Base-by-base conservation (phyloP, 352 stramenopile genomes). In the Sclerospora graminicola region DNA sequence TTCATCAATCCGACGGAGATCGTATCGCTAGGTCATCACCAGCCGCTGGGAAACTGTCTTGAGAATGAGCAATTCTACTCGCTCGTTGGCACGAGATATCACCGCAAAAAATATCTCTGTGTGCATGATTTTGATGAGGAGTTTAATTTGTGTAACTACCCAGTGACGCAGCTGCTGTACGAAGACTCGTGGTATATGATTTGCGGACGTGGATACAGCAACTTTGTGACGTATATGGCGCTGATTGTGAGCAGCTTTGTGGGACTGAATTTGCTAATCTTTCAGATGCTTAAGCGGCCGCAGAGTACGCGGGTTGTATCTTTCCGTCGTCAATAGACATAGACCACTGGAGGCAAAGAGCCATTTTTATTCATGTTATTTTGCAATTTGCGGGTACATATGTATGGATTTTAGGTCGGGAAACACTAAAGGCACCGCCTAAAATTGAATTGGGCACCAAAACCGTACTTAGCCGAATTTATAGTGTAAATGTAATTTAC, bases 141-240 rank as follows among this genome's bases (percentile, higher is more conserved):
- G 47, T 91, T 84, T 34, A 86, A 81, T 34, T 33, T 91, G 18
- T 91, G 79, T 65, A 85, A 84, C 51, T 83, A 83, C 48, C 79
- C 79, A 0, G 51, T 82, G 44, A 66, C 70, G n/a, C 75, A 88
- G 51, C 45, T 88, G 51, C 49, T 69, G 31, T 76, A 77, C 38
- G 64, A 86, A 42, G 69, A 89, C 41, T 74, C 67, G 34, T 88
- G 74, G 76, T 91, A 89, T 58, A 86, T 84, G 66, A 82, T 91
- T 53, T 91, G 79, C 59, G 79, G 79, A 18, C 74, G 75, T 28
- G 59, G 64, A 35, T 89, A 88, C 62, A 51, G 32, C 27, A 59
- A 71, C 36, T 81, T 66, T 20, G 36, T 58, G 20, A 79, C 73
- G 15, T 86, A 82, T 51, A 48, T 76, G 28, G 57, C 53, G 11